phyloP scores from a whole-genome alignment of 2,329 filamentous ascomycete species.

The Aspergillus ochraceus region DNA sequence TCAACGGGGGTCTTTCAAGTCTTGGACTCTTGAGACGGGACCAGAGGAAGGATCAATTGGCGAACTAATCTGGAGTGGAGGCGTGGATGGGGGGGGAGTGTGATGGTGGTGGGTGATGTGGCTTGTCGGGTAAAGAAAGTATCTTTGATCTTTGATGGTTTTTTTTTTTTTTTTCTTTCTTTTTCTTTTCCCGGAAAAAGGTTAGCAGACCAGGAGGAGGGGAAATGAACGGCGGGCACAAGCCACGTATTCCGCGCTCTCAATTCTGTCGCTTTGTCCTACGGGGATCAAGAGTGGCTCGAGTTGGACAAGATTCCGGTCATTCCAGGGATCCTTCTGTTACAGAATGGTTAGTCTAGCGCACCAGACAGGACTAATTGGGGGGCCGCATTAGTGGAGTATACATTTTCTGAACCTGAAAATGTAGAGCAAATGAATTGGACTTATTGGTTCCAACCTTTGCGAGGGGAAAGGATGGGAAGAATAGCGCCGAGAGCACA shows the following conservation, averaged over 20 bases:
- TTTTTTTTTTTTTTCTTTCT: not conserved
- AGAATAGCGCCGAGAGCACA: slow-evolving; percentile 1
- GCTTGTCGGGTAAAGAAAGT: not conserved
- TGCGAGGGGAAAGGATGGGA: too few species aligned
- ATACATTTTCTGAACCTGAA: not conserved
- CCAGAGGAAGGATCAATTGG: not conserved
- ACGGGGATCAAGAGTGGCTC: not conserved
- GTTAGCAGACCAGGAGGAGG: not conserved
- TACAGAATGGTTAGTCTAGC: not conserved
- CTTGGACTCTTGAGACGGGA: not conserved
- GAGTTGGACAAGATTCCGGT: not conserved
- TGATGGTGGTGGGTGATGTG: not conserved
- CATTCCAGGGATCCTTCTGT: slow-evolving; percentile 1
- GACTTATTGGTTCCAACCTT: not conserved
- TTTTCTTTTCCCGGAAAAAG: not conserved
- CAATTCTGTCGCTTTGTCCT: not conserved
- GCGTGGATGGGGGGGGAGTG: not conserved
- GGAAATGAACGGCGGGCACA: not conserved
- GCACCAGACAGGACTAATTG: not conserved
- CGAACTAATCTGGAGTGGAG: not conserved
- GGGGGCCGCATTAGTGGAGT: not conserved
- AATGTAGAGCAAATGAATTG: not conserved
- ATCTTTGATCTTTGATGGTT: not conserved
- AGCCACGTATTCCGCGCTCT: slow-evolving; percentile 3
- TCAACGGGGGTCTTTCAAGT: not conserved